Conservation (phyloP, 495 filamentous ascomycete genomes). For the Sphaerosporella brunnea region DNA sequence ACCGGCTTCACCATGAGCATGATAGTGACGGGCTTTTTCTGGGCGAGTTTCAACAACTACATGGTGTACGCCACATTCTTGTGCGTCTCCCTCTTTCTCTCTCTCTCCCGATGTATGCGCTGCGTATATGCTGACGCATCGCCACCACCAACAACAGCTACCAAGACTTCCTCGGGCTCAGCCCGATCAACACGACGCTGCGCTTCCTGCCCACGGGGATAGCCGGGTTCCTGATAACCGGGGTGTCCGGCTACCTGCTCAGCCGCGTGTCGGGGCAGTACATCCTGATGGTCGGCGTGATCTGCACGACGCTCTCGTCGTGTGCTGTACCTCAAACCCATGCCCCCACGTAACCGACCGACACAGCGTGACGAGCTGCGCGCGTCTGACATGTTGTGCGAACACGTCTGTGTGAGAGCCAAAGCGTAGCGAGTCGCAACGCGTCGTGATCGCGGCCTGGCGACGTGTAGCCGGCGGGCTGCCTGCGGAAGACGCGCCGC, state of each 20-base stretch:
- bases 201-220: constrained; percentile 45
- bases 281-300: constrained; percentile 37
- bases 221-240: constrained; percentile 32
- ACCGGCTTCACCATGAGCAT: constrained; percentile 39
- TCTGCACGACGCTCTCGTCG: constrained; percentile 32
- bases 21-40: constrained; percentile 42
- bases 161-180: constrained; percentile 40
- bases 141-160: constrained; percentile 27
- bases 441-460: no score
- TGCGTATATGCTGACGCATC: no score
- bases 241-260: constrained; percentile 38
- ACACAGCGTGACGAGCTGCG: no score
- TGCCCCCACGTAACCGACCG: no score
- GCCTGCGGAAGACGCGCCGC: no score
- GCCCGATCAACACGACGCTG: constrained; percentile 39
- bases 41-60: constrained; percentile 41
- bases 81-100: not conserved
- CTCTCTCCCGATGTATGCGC: no score
- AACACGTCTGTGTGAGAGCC: no score
- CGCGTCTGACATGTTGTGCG: no score
- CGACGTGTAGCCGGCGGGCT: no score
- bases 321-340: no score
- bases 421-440: no score
- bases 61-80: constrained; percentile 45
- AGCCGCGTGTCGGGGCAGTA: constrained; percentile 35